phyloP scores from a whole-genome alignment of 257 asterid genomes.

The Pogostemon cablin region DNA sequence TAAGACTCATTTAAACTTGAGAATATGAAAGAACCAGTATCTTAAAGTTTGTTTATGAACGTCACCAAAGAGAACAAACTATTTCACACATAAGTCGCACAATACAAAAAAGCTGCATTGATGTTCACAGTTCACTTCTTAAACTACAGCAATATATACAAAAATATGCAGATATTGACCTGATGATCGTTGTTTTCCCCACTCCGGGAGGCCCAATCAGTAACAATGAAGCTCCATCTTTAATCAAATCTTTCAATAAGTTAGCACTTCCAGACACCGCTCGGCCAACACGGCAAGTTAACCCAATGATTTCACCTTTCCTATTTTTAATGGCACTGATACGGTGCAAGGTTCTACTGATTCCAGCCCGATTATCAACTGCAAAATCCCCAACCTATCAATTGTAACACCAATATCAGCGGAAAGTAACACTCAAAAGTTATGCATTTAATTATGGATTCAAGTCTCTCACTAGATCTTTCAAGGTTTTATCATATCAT shows the following conservation, averaged over 20 bases:
- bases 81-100: background rate
- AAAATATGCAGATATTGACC: slow-evolving; percentile 46
- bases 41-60: background rate
- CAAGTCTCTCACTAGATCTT: background rate
- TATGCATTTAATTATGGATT: slow-evolving; percentile 6
- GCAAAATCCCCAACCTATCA: slow-evolving; percentile 93
- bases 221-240: slow-evolving; percentile 79
- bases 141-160: background rate
- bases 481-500: slow-evolving; percentile 1
- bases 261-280: slow-evolving; percentile 91
- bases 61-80: background rate
- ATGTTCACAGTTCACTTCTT: background rate
- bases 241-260: slow-evolving; percentile 75
- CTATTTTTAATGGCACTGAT: slow-evolving; percentile 91
- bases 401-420: slow-evolving; percentile 23
- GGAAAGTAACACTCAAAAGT: slow-evolving; percentile 10
- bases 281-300: slow-evolving; percentile 96
- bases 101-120: slow-evolving; percentile 8
- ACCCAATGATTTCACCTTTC: slow-evolving; percentile 80
- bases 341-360: slow-evolving; percentile 93
- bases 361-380: slow-evolving; percentile 94
- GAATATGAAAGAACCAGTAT: slow-evolving; percentile 1
- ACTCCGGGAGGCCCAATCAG: slow-evolving; percentile 98
- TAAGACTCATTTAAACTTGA: background rate
- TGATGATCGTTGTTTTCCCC: slow-evolving; percentile 95